phyloP scores from a whole-genome alignment of 441 rosid species.

The Melianthus villosus region DNA sequence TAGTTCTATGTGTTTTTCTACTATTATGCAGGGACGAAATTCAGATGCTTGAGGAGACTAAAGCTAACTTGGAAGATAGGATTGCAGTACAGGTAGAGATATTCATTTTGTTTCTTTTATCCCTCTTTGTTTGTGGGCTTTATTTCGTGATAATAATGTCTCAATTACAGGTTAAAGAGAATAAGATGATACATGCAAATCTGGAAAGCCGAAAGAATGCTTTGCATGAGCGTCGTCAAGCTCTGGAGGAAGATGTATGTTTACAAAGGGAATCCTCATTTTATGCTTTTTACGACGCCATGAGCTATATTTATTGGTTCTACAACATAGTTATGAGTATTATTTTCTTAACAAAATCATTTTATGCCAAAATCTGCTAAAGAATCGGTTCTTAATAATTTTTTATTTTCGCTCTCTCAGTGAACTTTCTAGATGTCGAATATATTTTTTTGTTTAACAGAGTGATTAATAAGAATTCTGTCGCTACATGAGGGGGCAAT shows the following conservation, averaged over 20 bases:
- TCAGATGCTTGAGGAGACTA: slow-evolving; percentile 51
- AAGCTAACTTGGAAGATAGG: slow-evolving; percentile 44
- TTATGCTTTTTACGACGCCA: too few relatives aligned
- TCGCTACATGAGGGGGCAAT: too few relatives aligned
- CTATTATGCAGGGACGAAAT: slow-evolving; percentile 43
- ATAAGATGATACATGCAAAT: slow-evolving; percentile 40
- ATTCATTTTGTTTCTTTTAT: slow-evolving; percentile 2
- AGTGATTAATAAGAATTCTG: too few relatives aligned
- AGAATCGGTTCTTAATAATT: too few relatives aligned
- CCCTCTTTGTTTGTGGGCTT: background rate
- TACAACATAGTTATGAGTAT: too few relatives aligned
- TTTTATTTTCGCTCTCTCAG: too few relatives aligned
- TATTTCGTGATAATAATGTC: slow-evolving; percentile 3
- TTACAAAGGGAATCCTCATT: slow-evolving; percentile 4
- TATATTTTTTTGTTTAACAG: too few relatives aligned
- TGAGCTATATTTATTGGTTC: too few relatives aligned
- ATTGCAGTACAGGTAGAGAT: slow-evolving; percentile 52
- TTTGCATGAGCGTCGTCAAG: slow-evolving; percentile 50
- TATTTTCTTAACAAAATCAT: too few relatives aligned
- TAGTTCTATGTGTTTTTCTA: slow-evolving; percentile 7
- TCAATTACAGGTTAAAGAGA: slow-evolving; percentile 37
- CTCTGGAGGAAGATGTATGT: slow-evolving; percentile 70
- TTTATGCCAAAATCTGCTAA: too few relatives aligned
- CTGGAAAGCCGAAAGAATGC: slow-evolving; percentile 52
- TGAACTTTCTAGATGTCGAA: too few relatives aligned